These are phyloP conservation scores for Aspergillus brasiliensis DNA, from an alignment of 2,329 filamentous ascomycete species.

Conservation along the genomic window DNA sequence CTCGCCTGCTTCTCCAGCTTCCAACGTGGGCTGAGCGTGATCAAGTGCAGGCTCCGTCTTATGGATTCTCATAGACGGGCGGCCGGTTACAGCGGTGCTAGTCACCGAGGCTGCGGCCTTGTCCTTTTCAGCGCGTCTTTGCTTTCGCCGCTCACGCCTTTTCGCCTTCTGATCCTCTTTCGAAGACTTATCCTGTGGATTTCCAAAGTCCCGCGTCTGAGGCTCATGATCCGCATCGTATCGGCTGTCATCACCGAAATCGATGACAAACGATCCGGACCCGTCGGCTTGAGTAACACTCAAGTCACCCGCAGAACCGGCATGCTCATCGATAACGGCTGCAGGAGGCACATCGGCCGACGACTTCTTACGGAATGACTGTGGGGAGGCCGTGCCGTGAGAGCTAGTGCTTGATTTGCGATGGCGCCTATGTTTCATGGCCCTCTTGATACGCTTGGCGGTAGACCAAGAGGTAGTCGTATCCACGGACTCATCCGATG, in stretches of 20 bases:
- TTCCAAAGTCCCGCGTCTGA: constrained; percentile 35
- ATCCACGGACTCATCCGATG: constrained; percentile 67
- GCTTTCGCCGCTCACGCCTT: constrained; percentile 28
- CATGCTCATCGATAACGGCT: constrained; percentile 19
- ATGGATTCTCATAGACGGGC: constrained; percentile 20
- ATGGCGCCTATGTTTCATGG: constrained; percentile 68
- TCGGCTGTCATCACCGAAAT: constrained; percentile 30
- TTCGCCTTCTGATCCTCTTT: constrained; percentile 17
- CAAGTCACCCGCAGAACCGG: constrained; percentile 26
- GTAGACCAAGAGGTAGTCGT: constrained; percentile 71
- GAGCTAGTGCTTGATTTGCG: constrained; percentile 78
- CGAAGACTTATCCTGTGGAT: constrained; percentile 18
- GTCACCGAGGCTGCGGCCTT: constrained; percentile 4
- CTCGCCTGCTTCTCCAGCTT: constrained; percentile 14
- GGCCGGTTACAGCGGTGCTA: neutral
- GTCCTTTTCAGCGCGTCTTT: constrained; percentile 17
- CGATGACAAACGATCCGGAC: constrained; percentile 25
- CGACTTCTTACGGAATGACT: constrained; percentile 27
- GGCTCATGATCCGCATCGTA: constrained; percentile 34
- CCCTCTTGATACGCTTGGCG: constrained; percentile 73
- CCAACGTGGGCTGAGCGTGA: neutral
- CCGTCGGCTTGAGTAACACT: constrained; percentile 25
- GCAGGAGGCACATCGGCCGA: constrained; percentile 18
- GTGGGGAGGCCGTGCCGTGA: constrained; percentile 45
- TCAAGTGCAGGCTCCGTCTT: constrained; percentile 12